Base-by-base conservation (phyloP, 2,329 filamentous ascomycete species). In the Cladophialophora chaetospira region DNA sequence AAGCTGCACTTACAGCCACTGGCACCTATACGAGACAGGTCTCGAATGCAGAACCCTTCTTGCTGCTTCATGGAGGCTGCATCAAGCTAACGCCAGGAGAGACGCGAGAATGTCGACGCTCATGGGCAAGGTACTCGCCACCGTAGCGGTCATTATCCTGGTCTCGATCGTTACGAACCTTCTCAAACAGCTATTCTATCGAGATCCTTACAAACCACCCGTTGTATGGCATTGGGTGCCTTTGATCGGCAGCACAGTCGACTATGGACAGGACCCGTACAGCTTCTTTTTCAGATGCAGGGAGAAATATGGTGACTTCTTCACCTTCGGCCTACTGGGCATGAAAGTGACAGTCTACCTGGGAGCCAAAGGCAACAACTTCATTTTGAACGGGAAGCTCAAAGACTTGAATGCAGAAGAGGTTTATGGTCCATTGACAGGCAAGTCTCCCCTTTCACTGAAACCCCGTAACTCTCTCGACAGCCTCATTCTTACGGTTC, bases 331-430 rank as follows among this genome's bases (percentile, higher is more conserved):
- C 58, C 83, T 96, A 47, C 85, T 96, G 51, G 91, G 91, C 67
- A 91, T 88, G 79, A 93, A 91, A 76, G 94, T 89, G 44, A 96
- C 91, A 3, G 91, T 95, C 40, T 91, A 86, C 65, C 77, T 96
- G 59, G 90, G 91, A 53, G 86, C 88, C 31, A 82, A 86, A 65
- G 91, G 91, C 65, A 96, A 95, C 72, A 89, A 96, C 65, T 95
- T 96, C 72, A 91, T 96, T 65, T 79, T 96, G 65, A 96, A 96
- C 71, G 91, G 89, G 70, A 96, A 94, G 78, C 81, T 91, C 68
- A 90, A 88, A 76, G 91, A 96, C 69, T 87, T 96, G 67, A 91
- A 88, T 70, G 91, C 91, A 31, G 91, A 96, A 75, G 91, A 96
- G 68, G 89, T 96, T 63, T 96, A 96, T 75, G 87, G 84, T 53